Percentiles rank a stretch among this genome's conserved stretches.
These are phyloP conservation scores for Ceratocystis alfenasii DNA, from an alignment of 2,329 filamentous ascomycete species.

Conservation along the genomic window DNA sequence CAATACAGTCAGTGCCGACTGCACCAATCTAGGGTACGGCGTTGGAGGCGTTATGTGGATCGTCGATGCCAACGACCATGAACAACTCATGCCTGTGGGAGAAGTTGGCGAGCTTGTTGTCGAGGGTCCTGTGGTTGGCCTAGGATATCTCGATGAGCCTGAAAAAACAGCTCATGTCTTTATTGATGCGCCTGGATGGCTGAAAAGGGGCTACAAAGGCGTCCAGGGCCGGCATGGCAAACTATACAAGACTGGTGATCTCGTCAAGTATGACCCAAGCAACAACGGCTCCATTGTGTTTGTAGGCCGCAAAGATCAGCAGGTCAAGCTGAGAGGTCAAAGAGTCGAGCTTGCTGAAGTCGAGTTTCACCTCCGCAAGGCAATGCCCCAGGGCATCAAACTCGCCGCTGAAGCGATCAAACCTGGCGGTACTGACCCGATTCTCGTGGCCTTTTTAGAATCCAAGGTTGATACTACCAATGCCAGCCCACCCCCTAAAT, in stretches of 20 bases:
- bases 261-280: slow-evolving; percentile 43
- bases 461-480: slow-evolving; percentile 29
- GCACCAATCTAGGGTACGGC: slow-evolving; percentile 38
- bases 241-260: slow-evolving; percentile 49
- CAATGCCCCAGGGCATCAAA: slow-evolving; percentile 34
- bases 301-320: slow-evolving; percentile 53
- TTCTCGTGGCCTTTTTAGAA: slow-evolving; percentile 36
- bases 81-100: slow-evolving; percentile 38
- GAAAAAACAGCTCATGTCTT: slow-evolving; percentile 48
- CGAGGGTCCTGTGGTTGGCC: slow-evolving; percentile 48
- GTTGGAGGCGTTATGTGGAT: slow-evolving; percentile 41
- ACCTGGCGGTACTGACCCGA: slow-evolving; percentile 35
- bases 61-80: slow-evolving; percentile 37
- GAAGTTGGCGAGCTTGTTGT: slow-evolving; percentile 43
- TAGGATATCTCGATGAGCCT: slow-evolving; percentile 48
- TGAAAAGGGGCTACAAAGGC: slow-evolving; percentile 31
- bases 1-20: slow-evolving; percentile 32
- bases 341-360: slow-evolving; percentile 49
- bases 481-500: slow-evolving; percentile 23
- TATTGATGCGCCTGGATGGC: slow-evolving; percentile 44
- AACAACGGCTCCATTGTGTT: slow-evolving; percentile 44
- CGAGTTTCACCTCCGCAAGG: slow-evolving; percentile 38
- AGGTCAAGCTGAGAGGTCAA: slow-evolving; percentile 55
- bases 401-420: slow-evolving; percentile 40
- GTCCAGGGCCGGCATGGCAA: slow-evolving; percentile 33